Percentiles rank a stretch among this genome's conserved stretches.
Evolutionary conservation across 202 grass and related monocot genomes (phyloP).

Genomic region (Cymbopogon flexuosus): DNA sequence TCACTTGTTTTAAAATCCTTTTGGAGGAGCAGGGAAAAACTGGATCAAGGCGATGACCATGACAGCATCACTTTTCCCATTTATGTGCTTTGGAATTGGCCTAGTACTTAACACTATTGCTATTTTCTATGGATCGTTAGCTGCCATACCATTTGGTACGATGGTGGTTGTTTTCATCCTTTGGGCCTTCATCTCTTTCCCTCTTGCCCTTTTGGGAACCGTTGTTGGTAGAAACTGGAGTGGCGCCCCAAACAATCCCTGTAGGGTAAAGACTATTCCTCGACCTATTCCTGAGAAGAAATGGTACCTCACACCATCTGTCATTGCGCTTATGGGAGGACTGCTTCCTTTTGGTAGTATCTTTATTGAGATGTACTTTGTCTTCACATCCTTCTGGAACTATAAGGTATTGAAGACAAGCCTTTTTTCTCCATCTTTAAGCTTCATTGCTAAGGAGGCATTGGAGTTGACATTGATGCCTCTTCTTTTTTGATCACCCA

Average conservation of each 20-base stretch:
- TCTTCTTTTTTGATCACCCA: slow-evolving; percentile 11
- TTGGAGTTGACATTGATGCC: slow-evolving; percentile 5
- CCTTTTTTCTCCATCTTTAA: slow-evolving; percentile 5
- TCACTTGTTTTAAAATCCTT: slow-evolving; percentile 21
- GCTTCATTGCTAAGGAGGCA: not conserved
- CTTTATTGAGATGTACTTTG: slow-evolving; percentile 99
- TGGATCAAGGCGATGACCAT: slow-evolving; percentile 97
- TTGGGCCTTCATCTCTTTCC: slow-evolving; percentile 94
- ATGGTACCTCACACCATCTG: slow-evolving; percentile 87
- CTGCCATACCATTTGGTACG: slow-evolving; percentile 90
- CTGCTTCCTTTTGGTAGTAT: slow-evolving; percentile 94
- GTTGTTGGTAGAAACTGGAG: slow-evolving; percentile 98
- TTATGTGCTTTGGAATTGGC: slow-evolving; percentile 96
- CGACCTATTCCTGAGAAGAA: slow-evolving; percentile 93
- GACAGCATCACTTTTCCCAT: slow-evolving; percentile 83
- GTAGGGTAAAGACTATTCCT: slow-evolving; percentile 91
- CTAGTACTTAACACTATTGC: slow-evolving; percentile 81
- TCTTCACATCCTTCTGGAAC: slow-evolving; percentile 99
- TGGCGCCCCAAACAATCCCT: slow-evolving; percentile 84
- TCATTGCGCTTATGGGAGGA: slow-evolving; percentile 87
- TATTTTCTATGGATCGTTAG: slow-evolving; percentile 89
- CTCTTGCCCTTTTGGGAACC: slow-evolving; percentile 81
- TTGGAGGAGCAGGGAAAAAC: slow-evolving; percentile 61
- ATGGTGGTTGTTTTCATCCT: slow-evolving; percentile 85
- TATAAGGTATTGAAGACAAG: slow-evolving; percentile 68